Conservation (phyloP, 2,329 filamentous ascomycete genomes). For the Xylaria sp. region DNA sequence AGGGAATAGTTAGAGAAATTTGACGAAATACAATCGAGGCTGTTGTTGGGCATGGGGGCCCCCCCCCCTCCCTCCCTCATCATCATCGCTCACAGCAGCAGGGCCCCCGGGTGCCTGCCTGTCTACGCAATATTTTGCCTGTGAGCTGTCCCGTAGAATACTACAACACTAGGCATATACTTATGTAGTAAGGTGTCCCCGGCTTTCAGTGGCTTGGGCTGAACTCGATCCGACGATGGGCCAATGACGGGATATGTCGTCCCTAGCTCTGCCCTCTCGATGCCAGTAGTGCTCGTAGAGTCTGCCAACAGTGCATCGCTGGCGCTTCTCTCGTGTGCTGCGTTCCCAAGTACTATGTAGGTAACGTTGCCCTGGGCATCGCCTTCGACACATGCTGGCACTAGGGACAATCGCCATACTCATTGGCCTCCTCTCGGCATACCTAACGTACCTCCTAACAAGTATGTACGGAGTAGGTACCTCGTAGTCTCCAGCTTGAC, state of each 20-base stretch:
- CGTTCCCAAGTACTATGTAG: neutral
- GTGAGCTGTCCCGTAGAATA: neutral
- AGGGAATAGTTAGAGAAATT: conserved; percentile 24
- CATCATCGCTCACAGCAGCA: too few relatives aligned
- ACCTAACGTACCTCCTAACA: neutral
- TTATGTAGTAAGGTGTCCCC: neutral
- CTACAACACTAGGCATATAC: neutral
- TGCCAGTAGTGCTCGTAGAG: too few relatives aligned
- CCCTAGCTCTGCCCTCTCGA: neutral
- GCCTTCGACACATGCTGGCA: too few relatives aligned
- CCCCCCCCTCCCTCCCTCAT: too few relatives aligned
- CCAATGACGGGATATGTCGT: neutral
- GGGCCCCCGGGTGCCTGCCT: neutral
- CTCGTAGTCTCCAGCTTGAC: neutral
- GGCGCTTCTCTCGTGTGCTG: neutral
- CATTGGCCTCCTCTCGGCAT: neutral
- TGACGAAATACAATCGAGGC: conserved; percentile 22
- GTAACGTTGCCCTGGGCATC: neutral
- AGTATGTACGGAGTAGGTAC: neutral
- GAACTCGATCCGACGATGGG: neutral
- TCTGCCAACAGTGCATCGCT: too few relatives aligned
- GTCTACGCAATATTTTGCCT: neutral
- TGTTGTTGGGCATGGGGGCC: too few relatives aligned
- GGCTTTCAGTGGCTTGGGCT: neutral
- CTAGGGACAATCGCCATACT: too few relatives aligned